Percentiles rank a stretch among this genome's conserved stretches.
phyloP scores from a whole-genome alignment of 805 yeast species.

The Metschnikowia lochheadii region DNA sequence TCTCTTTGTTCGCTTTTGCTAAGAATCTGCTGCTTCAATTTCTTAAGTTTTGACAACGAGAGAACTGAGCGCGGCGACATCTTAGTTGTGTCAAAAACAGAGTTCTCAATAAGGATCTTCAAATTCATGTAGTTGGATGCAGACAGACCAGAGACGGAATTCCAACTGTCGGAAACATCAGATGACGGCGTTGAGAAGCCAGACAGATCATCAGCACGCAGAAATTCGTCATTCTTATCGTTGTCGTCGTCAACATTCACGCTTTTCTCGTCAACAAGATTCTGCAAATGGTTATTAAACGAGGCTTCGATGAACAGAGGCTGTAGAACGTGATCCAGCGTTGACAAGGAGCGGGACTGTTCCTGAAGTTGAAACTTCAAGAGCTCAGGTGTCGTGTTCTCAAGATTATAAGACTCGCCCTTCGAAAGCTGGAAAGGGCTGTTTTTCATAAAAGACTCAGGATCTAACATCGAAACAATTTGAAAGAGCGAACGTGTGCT shows the following conservation, averaged over 20 bases:
- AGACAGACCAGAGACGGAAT: constrained; percentile 8
- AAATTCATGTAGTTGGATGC: constrained; percentile 36
- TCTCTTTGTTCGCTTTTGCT: constrained; percentile 29
- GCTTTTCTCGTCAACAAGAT: constrained; percentile 6
- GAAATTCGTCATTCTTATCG: constrained; percentile 14
- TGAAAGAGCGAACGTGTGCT: not conserved
- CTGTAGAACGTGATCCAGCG: constrained; percentile 4
- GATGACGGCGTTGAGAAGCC: constrained; percentile 19
- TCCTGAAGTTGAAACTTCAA: constrained; percentile 43
- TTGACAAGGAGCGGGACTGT: constrained; percentile 23
- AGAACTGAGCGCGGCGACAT: constrained; percentile 32
- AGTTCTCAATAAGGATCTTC: constrained; percentile 42
- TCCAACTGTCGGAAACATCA: constrained; percentile 14
- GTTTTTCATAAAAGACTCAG: constrained; percentile 32
- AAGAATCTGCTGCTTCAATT: constrained; percentile 26
- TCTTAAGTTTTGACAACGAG: constrained; percentile 25
- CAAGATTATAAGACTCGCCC: constrained; percentile 28
- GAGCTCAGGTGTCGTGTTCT: constrained; percentile 40
- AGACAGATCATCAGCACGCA: constrained; percentile 6
- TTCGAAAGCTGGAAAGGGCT: constrained; percentile 36
- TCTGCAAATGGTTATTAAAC: constrained; percentile 34
- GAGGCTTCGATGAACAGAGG: constrained; percentile 26
- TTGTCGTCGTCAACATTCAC: constrained; percentile 13
- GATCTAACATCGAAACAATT: constrained; percentile 29
- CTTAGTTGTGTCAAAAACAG: constrained; percentile 38